Percentiles rank a stretch among this genome's conserved stretches.
phyloP scores from a whole-genome alignment of 805 yeast species.

The Candida argentea region DNA sequence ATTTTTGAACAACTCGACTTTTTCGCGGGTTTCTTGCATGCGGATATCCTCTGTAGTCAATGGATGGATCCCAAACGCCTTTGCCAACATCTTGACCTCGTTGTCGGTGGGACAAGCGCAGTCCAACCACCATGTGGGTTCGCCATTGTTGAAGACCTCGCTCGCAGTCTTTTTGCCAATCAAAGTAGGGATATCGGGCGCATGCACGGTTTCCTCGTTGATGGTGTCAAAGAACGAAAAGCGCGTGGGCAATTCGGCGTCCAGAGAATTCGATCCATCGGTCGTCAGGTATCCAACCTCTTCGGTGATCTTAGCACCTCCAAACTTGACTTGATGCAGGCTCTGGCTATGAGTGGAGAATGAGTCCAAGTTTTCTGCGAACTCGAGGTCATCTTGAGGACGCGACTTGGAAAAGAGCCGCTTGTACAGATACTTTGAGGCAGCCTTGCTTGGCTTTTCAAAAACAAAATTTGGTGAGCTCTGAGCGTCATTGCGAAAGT shows the following conservation, averaged over 20 bases:
- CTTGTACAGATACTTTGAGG: slow-evolving; percentile 54
- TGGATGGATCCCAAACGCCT: slow-evolving; percentile 95
- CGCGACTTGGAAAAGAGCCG: slow-evolving; percentile 1
- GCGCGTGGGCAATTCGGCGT: slow-evolving; percentile 43
- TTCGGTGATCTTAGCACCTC: slow-evolving; percentile 21
- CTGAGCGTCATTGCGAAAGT: not conserved
- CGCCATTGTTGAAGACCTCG: slow-evolving; percentile 16
- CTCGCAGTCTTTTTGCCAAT: slow-evolving; percentile 12
- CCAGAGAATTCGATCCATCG: slow-evolving; percentile 9
- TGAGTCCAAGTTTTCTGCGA: slow-evolving; percentile 8
- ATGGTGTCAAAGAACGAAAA: slow-evolving; percentile 18
- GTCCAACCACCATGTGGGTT: slow-evolving; percentile 50
- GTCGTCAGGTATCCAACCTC: not conserved
- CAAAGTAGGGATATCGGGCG: slow-evolving; percentile 18
- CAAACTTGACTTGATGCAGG: slow-evolving; percentile 30
- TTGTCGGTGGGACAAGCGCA: slow-evolving; percentile 89
- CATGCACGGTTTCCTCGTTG: slow-evolving; percentile 18
- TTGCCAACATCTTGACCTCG: slow-evolving; percentile 86
- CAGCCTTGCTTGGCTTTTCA: slow-evolving; percentile 25
- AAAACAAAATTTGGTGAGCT: not conserved
- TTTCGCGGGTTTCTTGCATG: slow-evolving; percentile 94
- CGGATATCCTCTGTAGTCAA: slow-evolving; percentile 95
- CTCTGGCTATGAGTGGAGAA: slow-evolving; percentile 13
- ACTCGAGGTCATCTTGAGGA: not conserved
- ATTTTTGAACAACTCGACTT: slow-evolving; percentile 81